Base-by-base conservation (phyloP, 768 basidiomycete species). In the Roridomyces roridus region DNA sequence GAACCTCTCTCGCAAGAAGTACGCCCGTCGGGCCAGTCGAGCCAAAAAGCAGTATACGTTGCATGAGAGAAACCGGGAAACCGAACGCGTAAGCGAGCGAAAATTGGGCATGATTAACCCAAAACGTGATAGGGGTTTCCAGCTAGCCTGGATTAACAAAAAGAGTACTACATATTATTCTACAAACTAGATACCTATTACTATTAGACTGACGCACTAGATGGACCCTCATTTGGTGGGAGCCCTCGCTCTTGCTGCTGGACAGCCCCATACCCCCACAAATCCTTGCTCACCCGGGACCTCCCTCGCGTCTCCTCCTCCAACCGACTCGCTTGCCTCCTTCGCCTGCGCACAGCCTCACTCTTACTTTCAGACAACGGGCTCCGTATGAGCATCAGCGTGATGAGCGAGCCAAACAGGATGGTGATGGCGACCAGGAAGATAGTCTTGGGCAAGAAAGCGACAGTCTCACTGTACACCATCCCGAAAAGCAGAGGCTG, bases 401-500 rank as follows among this genome's bases (percentile, higher is more conserved):
- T 65, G 24, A 69, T 51, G 34, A 83, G 60, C 28, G 78, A 67
- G 26, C 68, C 68, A 36, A 77, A 60, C 51, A 88, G 70, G 43
- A 92, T 75, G 17, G 70, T 77, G 8, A 75, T 80, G 15, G 86
- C 87, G 12, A 77, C 68, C 14, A 74, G 77, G 63, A 93, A 94
- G 47, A 93, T 81, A 3, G 88, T 79, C 73, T 87, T 88, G 15
- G 91, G 90, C 65, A 77, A 88, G 10, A 68, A 74, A 0, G 83
- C 86, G 28, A 92, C 89, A 1, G 90, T 91, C 46, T 69, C 75
- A 60, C 86, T 83, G 73, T 90, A 94, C 23, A 92, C 73, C 53
- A 88, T 39, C 4, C 87, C 90, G 64, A 93, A 94, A 6, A 93
- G 43, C 67, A 92, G 70, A 4, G 92, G 91, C 86, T 81, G 49